Evolutionary conservation across 148 eudicot species (phyloP).

Genomic region (Heliamphora exappendiculata): DNA sequence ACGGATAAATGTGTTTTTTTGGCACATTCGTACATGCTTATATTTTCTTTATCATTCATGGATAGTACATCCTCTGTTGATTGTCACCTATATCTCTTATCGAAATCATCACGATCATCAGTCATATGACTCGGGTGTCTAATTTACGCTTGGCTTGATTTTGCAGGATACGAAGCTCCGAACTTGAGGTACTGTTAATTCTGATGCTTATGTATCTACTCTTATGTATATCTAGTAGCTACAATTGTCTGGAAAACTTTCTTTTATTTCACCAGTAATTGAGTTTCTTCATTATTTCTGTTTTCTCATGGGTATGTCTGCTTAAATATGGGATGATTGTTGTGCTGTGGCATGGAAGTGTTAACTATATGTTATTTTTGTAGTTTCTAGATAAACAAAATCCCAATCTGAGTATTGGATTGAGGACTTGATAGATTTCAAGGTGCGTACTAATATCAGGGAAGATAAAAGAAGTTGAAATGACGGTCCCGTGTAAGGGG

Average conservation of each 20-base stretch:
- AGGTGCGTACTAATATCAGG: too few species aligned
- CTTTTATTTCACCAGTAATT: background rate
- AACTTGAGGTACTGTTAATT: constrained; percentile 33
- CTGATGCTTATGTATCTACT: background rate
- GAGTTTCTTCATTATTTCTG: background rate
- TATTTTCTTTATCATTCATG: background rate
- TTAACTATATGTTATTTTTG: background rate
- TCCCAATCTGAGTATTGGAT: too few species aligned
- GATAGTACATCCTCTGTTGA: background rate
- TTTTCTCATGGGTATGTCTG: background rate
- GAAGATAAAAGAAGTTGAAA: too few species aligned
- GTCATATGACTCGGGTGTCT: background rate
- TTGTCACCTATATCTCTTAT: background rate
- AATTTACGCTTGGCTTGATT: background rate
- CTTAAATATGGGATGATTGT: background rate
- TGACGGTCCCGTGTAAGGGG: background rate
- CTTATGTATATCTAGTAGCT: constrained; percentile 5
- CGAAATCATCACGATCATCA: background rate
- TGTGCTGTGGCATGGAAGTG: background rate
- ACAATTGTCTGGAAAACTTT: constrained; percentile 9
- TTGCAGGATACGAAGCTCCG: constrained; percentile 56
- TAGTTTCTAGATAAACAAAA: too few species aligned
- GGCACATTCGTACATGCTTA: background rate
- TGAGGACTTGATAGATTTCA: too few species aligned
- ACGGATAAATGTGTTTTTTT: background rate